Evolutionary conservation across 2,329 filamentous ascomycete species (phyloP).

Genomic region (Clarireedia hainanense): DNA sequence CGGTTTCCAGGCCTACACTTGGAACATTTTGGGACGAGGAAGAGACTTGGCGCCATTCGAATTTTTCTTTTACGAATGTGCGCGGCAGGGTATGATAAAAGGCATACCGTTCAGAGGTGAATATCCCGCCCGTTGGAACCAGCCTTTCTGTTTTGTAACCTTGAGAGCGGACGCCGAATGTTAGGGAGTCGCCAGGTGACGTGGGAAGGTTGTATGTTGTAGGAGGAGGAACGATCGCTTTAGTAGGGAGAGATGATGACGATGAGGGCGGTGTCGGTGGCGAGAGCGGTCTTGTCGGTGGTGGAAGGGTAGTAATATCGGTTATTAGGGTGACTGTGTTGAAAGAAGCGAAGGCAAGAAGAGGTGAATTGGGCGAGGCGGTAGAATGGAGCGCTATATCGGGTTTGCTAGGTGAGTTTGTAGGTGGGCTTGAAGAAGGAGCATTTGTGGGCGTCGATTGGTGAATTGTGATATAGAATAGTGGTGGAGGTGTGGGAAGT

Average conservation of each 20-base stretch:
- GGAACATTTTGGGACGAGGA: not conserved
- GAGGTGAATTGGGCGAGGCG: slow-evolving; percentile 15
- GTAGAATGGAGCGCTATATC: slow-evolving; percentile 22
- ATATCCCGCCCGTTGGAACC: slow-evolving; percentile 16
- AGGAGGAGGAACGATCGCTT: not conserved
- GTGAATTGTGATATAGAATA: slow-evolving; percentile 21
- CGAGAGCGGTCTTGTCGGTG: slow-evolving; percentile 6
- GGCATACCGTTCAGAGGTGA: slow-evolving; percentile 19
- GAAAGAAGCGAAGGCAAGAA: slow-evolving; percentile 23
- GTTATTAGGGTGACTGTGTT: slow-evolving; percentile 18
- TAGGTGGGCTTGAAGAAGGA: not conserved
- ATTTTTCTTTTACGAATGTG: slow-evolving; percentile 16
- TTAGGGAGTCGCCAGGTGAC: slow-evolving; percentile 1
- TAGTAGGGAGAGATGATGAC: not conserved
- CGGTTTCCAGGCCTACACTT: not conserved
- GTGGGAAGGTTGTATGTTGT: slow-evolving; percentile 8
- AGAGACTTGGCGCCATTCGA: slow-evolving; percentile 20
- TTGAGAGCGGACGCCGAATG: slow-evolving; percentile 7
- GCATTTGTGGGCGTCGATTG: slow-evolving; percentile 3
- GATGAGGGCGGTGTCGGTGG: slow-evolving; percentile 6
- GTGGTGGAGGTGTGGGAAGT: slow-evolving; percentile 19
- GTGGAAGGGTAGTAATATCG: slow-evolving; percentile 23
- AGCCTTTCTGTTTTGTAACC: slow-evolving; percentile 16
- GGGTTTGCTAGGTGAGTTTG: slow-evolving; percentile 9
- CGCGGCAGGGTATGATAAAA: slow-evolving; percentile 19